Evolutionary conservation across 805 yeast genomes (phyloP).

Genomic region (Saccharomycopsis fodiens): DNA sequence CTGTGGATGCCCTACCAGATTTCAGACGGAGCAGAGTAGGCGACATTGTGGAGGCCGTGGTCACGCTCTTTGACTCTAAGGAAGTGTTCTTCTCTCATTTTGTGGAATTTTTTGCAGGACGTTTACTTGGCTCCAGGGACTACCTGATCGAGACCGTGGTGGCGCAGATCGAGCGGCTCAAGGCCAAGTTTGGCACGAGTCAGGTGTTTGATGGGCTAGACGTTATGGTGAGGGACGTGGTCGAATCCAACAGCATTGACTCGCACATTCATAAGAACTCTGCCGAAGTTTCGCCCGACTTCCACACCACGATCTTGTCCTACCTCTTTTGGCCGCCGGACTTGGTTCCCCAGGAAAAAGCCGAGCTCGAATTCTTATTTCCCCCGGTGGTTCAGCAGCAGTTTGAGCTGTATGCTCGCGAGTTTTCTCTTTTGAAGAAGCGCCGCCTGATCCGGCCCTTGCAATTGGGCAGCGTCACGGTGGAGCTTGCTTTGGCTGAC

Average conservation of each 20-base stretch:
- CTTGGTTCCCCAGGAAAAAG: conserved; percentile 16
- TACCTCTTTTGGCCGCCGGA: conserved; percentile 71
- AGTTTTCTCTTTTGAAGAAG: conserved; percentile 38
- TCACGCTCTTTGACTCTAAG: conserved; percentile 66
- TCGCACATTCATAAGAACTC: conserved; percentile 27
- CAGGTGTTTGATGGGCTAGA: conserved; percentile 61
- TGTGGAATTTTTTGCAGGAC: conserved; percentile 48
- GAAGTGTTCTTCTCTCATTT: conserved; percentile 61
- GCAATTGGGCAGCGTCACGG: conserved; percentile 54
- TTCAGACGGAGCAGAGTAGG: conserved; percentile 53
- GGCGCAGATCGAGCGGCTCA: conserved; percentile 44
- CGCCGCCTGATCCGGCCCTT: conserved; percentile 55
- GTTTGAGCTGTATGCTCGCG: conserved; percentile 36
- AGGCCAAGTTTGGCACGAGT: conserved; percentile 40
- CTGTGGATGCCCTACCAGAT: conserved; percentile 82
- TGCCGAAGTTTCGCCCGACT: conserved; percentile 22
- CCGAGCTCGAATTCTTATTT: conserved; percentile 36
- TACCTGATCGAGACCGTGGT: conserved; percentile 35
- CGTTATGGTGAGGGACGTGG: conserved; percentile 75
- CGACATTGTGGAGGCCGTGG: conserved; percentile 64
- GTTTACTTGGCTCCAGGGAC: conserved; percentile 35
- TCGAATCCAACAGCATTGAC: conserved; percentile 45
- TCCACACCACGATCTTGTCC: conserved; percentile 62
- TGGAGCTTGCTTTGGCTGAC: conserved; percentile 53
- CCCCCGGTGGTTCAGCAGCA: conserved; percentile 39